Evolutionary conservation across 2,329 filamentous ascomycete genomes (phyloP).

Genomic region (Ophiosphaerella narmari): DNA sequence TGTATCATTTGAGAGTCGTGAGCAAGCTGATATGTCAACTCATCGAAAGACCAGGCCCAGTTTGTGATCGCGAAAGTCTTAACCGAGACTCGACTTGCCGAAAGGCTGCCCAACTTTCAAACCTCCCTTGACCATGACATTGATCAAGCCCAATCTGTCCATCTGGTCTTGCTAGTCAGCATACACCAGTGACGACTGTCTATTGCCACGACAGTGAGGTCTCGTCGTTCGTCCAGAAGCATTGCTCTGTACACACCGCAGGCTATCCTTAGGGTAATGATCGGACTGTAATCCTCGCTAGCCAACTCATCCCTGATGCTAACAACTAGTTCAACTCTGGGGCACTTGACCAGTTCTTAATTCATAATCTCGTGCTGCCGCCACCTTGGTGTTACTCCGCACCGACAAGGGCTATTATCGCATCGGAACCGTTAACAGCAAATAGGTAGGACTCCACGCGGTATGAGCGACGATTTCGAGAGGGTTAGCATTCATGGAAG

Average conservation of each 20-base stretch:
- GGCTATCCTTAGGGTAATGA: constrained; percentile 1
- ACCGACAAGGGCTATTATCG: background rate
- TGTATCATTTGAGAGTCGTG: background rate
- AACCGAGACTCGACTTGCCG: constrained; percentile 1
- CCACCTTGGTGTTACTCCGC: background rate
- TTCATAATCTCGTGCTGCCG: background rate
- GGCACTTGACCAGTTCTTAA: background rate
- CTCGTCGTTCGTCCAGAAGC: constrained; percentile 14
- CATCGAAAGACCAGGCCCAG: background rate
- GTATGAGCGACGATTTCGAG: constrained; percentile 24
- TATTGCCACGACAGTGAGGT: constrained; percentile 19
- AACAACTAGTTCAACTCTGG: background rate
- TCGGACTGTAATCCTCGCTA: constrained; percentile 4
- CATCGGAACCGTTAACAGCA: background rate
- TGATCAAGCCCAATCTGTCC: background rate
- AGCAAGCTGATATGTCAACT: background rate
- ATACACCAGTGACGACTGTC: constrained; percentile 14
- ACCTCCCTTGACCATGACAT: background rate
- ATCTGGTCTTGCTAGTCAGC: constrained; percentile 6
- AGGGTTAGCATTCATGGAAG: constrained; percentile 43
- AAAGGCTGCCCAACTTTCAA: constrained; percentile 1
- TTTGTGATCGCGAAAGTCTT: background rate
- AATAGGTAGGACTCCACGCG: background rate
- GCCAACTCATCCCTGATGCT: background rate
- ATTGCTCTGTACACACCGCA: constrained; percentile 10